Evolutionary conservation across 2,329 filamentous ascomycete genomes (phyloP).

Genomic region (Cercospora nicotianae): DNA sequence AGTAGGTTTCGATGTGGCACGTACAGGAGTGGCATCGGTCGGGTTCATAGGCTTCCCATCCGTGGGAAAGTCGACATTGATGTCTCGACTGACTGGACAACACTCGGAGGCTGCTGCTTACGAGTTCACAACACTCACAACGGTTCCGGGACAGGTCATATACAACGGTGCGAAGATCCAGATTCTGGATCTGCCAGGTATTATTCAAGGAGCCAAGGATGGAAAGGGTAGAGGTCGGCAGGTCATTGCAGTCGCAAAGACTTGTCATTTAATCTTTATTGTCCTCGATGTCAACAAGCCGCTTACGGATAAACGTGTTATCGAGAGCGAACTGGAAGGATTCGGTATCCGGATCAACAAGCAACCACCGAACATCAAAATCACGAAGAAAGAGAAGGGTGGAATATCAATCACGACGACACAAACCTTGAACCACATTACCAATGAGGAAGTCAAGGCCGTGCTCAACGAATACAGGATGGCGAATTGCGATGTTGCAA

Average conservation of each 20-base stretch:
- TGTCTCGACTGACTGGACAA: conserved; percentile 91
- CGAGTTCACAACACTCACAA: conserved; percentile 97
- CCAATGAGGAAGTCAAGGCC: conserved; percentile 94
- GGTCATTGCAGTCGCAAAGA: conserved; percentile 98
- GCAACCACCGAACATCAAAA: conserved; percentile 94
- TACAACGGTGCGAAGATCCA: conserved; percentile 98
- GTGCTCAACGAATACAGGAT: conserved; percentile 98
- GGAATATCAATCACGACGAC: conserved; percentile 96
- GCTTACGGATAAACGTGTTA: conserved; percentile 91
- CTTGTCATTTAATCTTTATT: conserved; percentile 97
- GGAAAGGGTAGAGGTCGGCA: conserved; percentile 96
- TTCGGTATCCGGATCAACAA: conserved; percentile 99
- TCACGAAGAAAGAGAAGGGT: conserved; percentile 99
- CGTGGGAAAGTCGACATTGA: conserved; percentile 96
- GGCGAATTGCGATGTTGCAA: conserved; percentile 93
- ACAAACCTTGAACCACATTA: conserved; percentile 85
- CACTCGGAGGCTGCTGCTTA: conserved; percentile 97
- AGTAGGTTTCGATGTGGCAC: conserved; percentile 93
- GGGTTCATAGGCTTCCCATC: conserved; percentile 98
- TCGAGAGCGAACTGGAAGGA: conserved; percentile 91
- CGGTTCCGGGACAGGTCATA: conserved; percentile 89
- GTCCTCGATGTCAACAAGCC: conserved; percentile 98
- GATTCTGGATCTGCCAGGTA: conserved; percentile 97
- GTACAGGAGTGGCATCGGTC: conserved; percentile 94
- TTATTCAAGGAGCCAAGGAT: conserved; percentile 98